A percentile compares a stretch with the other conserved stretches of the same genome.
phyloP scores from a whole-genome alignment of 371 early-diverging fungal species.

The Apophysomyces variabilis region DNA sequence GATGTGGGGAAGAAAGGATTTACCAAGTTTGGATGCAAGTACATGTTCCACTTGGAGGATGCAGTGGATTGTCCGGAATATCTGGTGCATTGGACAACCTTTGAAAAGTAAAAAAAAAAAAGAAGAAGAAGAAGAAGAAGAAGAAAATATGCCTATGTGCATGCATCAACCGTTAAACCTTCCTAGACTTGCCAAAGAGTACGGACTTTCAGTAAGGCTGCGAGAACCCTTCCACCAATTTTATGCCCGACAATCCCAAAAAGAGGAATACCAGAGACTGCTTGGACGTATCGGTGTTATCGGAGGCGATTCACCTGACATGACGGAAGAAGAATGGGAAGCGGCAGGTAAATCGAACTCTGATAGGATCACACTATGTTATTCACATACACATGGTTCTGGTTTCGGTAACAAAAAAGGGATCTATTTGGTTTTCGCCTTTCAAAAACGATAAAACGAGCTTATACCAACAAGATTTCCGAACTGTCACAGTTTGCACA shows the following conservation, averaged over 20 bases:
- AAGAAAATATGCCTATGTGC: constrained; percentile 5
- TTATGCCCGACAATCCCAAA: constrained; percentile 64
- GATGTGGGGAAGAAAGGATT: constrained; percentile 40
- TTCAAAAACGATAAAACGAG: constrained; percentile 46
- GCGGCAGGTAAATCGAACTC: constrained; percentile 66
- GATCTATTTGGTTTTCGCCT: constrained; percentile 64
- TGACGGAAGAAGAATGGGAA: constrained; percentile 92
- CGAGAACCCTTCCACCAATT: constrained; percentile 84
- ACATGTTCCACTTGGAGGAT: constrained; percentile 94
- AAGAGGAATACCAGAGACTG: constrained; percentile 57
- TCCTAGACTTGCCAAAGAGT: constrained; percentile 81
- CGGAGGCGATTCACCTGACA: constrained; percentile 59
- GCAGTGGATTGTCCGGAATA: constrained; percentile 99
- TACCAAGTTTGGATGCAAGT: constrained; percentile 82
- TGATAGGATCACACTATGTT: neutral
- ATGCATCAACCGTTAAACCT: neutral
- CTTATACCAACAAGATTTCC: neutral
- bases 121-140: too few species aligned
- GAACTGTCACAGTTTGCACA: neutral
- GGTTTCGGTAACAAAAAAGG: constrained; percentile 26
- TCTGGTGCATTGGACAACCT: constrained; percentile 85
- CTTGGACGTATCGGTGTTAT: constrained; percentile 87
- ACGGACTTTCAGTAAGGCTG: constrained; percentile 74
- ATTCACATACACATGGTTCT: neutral
- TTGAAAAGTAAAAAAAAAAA: constrained; percentile 59